Evolutionary conservation across 345 rosid species (phyloP).

Genomic region (Citrus australasica): DNA sequence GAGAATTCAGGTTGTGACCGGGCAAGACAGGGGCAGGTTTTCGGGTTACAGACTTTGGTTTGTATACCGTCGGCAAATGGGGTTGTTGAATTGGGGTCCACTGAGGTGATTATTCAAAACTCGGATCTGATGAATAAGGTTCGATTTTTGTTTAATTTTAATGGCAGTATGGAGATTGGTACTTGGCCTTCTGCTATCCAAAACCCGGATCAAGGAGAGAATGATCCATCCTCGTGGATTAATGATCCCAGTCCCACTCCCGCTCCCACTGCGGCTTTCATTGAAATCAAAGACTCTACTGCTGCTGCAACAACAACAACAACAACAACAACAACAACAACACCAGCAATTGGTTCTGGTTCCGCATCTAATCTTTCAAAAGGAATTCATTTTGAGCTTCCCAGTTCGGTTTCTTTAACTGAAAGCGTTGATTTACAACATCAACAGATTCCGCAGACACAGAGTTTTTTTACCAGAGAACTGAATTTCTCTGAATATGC

Average conservation of each 20-base stretch:
- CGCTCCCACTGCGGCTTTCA: neutral
- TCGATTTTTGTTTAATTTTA: conserved; percentile 55
- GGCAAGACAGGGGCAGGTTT: conserved; percentile 65
- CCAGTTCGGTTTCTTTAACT: conserved; percentile 46
- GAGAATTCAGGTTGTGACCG: conserved; percentile 63
- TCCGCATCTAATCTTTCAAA: conserved; percentile 24
- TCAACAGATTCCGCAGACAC: conserved; percentile 31
- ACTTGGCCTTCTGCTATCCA: conserved; percentile 42
- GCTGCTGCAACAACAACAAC: too few relatives aligned
- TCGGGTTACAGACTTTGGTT: conserved; percentile 76
- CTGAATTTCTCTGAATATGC: conserved; percentile 69
- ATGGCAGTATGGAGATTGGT: conserved; percentile 46
- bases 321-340: too few relatives aligned
- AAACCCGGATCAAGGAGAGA: conserved; percentile 76
- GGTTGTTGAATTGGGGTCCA: conserved; percentile 87
- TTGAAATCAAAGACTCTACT: conserved; percentile 38
- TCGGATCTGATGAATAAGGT: conserved; percentile 78
- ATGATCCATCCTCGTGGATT: conserved; percentile 76
- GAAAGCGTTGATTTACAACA: conserved; percentile 33
- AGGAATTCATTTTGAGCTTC: conserved; percentile 42
- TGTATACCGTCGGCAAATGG: conserved; percentile 79
- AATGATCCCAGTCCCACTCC: conserved; percentile 41
- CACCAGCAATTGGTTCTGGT: conserved; percentile 2
- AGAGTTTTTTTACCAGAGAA: conserved; percentile 45
- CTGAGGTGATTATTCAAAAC: conserved; percentile 62